Conservation (phyloP, 2,329 filamentous ascomycete species). For the Periconia sp. region DNA sequence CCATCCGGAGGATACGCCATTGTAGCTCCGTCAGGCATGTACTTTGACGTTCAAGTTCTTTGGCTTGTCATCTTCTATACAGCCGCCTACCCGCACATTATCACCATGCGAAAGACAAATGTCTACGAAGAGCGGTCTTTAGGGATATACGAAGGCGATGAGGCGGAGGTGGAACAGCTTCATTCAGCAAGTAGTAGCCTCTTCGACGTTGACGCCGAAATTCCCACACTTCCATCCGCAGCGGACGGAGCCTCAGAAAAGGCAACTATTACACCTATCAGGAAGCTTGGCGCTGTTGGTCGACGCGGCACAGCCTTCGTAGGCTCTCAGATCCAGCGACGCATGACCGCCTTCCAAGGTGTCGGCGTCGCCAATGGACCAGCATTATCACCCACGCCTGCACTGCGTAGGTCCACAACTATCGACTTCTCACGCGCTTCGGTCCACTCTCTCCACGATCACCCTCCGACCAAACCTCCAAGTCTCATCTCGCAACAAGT, state of each 20-base stretch:
- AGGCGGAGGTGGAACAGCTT: constrained; percentile 26
- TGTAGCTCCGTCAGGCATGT: constrained; percentile 25
- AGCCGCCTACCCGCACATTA: constrained; percentile 28
- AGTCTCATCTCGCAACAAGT: constrained; percentile 28
- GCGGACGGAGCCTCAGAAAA: constrained; percentile 12
- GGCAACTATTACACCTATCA: constrained; percentile 12
- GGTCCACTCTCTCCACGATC: constrained; percentile 20
- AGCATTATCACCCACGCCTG: constrained; percentile 9
- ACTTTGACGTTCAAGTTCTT: constrained; percentile 27
- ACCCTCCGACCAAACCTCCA: constrained; percentile 19
- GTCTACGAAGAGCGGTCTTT: constrained; percentile 27
- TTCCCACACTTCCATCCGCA: constrained; percentile 13
- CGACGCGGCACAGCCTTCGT: constrained; percentile 26
- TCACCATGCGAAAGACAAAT: constrained; percentile 29
- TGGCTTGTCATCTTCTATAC: constrained; percentile 29
- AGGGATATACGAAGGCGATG: constrained; percentile 26
- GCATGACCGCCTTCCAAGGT: constrained; percentile 28
- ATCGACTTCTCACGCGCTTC: constrained; percentile 27
- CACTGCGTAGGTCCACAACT: constrained; percentile 15
- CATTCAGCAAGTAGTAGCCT: constrained; percentile 26
- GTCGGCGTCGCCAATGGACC: constrained; percentile 22
- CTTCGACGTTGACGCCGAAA: constrained; percentile 23
- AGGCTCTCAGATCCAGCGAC: constrained; percentile 25
- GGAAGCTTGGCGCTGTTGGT: constrained; percentile 11
- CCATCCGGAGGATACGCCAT: constrained; percentile 29